A percentile compares a stretch with the other conserved stretches of the same genome.
phyloP scores from a whole-genome alignment of 1,139 yeast genomes.

The Saccharomyces hybrid region DNA sequence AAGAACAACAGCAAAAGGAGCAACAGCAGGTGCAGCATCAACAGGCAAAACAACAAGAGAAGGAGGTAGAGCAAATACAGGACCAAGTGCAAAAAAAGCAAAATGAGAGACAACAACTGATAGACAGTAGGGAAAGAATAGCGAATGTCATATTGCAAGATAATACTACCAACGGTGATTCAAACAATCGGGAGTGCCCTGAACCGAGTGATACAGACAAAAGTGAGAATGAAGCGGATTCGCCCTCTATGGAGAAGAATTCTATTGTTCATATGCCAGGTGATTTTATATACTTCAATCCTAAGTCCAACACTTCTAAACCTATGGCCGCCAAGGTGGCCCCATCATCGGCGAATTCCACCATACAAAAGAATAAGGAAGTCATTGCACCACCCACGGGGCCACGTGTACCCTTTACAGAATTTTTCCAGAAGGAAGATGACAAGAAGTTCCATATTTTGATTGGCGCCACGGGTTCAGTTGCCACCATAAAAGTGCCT shows the following conservation, averaged over 20 bases:
- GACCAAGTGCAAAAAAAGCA: background rate
- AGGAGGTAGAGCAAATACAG: conserved; percentile 2
- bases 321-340: background rate
- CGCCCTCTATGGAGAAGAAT: conserved; percentile 21
- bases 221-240: conserved; percentile 6
- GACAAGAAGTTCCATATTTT: conserved; percentile 80
- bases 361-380: conserved; percentile 22
- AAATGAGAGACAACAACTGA: conserved; percentile 1
- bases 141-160: background rate
- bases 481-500: conserved; percentile 91
- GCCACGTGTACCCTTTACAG: conserved; percentile 68
- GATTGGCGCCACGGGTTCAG: conserved; percentile 91
- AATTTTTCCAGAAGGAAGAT: conserved; percentile 61
- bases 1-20: conserved; percentile 1
- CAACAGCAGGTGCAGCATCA: conserved; percentile 14
- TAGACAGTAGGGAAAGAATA: background rate
- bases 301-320: conserved; percentile 4
- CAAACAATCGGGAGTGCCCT: background rate
- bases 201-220: conserved; percentile 1
- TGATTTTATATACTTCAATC: conserved; percentile 27
- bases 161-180: background rate
- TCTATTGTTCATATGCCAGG: conserved; percentile 33
- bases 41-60: conserved; percentile 10
- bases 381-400: conserved; percentile 48
- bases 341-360: background rate